phyloP scores from a whole-genome alignment of 352 stramenopile species.

The Phytophthora meadii region DNA sequence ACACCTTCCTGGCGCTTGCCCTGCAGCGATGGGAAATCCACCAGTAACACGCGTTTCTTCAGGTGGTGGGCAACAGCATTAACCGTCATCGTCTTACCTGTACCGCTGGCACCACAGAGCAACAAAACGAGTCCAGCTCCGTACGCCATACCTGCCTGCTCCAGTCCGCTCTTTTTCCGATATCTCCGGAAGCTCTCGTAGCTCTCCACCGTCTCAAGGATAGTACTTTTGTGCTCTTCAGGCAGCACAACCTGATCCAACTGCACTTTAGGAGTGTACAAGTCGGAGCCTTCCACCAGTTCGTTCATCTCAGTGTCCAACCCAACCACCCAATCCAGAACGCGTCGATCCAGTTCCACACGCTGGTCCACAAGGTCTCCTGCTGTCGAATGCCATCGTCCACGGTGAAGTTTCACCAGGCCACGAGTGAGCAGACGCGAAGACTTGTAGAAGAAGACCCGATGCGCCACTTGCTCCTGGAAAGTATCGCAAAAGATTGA shows the following conservation, averaged over 20 bases:
- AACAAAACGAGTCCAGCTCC: constrained; percentile 82
- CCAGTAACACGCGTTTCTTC: constrained; percentile 88
- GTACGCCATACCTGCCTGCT: constrained; percentile 78
- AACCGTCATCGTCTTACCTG: constrained; percentile 93
- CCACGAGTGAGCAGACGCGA: constrained; percentile 75
- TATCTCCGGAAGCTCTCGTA: constrained; percentile 86
- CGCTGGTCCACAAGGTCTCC: constrained; percentile 89
- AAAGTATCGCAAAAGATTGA: constrained; percentile 91
- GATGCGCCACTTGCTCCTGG: constrained; percentile 86
- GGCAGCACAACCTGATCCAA: constrained; percentile 88
- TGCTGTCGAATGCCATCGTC: constrained; percentile 83
- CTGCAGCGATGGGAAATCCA: constrained; percentile 88
- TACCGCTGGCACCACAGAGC: constrained; percentile 83
- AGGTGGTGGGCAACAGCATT: constrained; percentile 88
- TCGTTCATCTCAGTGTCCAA: constrained; percentile 92
- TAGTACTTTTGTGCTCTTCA: constrained; percentile 82
- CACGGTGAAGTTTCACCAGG: constrained; percentile 83
- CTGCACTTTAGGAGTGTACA: constrained; percentile 87
- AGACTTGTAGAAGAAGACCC: constrained; percentile 91
- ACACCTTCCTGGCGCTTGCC: constrained; percentile 81
- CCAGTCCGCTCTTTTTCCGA: constrained; percentile 80
- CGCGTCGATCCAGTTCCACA: constrained; percentile 83
- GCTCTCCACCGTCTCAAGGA: constrained; percentile 82
- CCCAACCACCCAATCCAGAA: constrained; percentile 89
- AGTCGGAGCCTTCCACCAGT: constrained; percentile 86